Evolutionary conservation across 2,329 filamentous ascomycete genomes (phyloP), one percentile per base, ranked within the genome.

Genomic region (Aurifilum marmelostoma): DNA sequence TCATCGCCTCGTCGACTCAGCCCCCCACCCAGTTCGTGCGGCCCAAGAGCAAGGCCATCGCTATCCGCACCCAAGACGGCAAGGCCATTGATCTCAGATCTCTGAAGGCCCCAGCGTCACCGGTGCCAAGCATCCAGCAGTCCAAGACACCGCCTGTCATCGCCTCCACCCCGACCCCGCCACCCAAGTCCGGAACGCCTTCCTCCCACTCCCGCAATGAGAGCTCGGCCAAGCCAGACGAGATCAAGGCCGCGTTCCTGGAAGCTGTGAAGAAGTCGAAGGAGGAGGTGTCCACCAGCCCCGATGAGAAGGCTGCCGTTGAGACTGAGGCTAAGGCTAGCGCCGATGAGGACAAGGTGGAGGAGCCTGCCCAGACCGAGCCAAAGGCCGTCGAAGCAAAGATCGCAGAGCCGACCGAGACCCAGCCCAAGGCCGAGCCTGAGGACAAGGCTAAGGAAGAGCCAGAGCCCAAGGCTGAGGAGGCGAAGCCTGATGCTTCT

Each of bases 61-160:
- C 89, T 63, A 97, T 97, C 83, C 97, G 93, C 84, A 92, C 93
- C 75, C 87, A 91, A 39, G 87, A 90, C 67, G 94, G 93, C 71
- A 93, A 96, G 77, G 88, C 89, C 39, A 83, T 97, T 16, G 89
- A 93, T 74, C 87, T 84, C 82, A 92, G 83, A 77, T 87, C 81
- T 67, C 81, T 87, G 71, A 88, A 88, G 78, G 79, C 86, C 0
- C 87, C 88, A 3, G 80, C 84, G 1, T 88, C 88, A 1, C 86
- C 88, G 7, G 84, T 85, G 3, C 83, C 87, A 0, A 82, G 83
- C 76, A 81, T 78, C n/a, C 83, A 85, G 65, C 81, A 82, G 68
- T 83, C 87, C 66, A 92, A 91, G 80, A 88, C 89, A 1, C 89
- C 91, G 27, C 88, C 90, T 18, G 85, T 92, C 29, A 88, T 93